Conservation (phyloP, 2,329 filamentous ascomycete species). For the Rutstroemia sp. region DNA sequence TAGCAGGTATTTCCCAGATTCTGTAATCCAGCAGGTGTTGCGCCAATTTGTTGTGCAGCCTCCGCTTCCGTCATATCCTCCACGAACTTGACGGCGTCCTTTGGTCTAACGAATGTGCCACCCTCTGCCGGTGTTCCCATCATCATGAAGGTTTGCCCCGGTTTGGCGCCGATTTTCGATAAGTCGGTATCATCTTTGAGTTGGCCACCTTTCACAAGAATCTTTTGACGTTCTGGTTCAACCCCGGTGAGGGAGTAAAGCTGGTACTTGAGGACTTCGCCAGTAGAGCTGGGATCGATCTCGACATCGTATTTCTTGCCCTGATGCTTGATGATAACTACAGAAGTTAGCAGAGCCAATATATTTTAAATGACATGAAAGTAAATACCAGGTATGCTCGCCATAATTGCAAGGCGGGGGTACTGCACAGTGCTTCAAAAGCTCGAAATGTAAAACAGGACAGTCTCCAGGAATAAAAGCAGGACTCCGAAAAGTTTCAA, state of each 20-base stretch:
- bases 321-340: constrained; percentile 89
- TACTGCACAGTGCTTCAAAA: background rate
- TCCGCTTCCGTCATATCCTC: constrained; percentile 98
- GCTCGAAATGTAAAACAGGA: background rate
- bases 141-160: constrained; percentile 88
- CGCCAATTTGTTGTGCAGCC: constrained; percentile 72
- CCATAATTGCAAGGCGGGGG: constrained; percentile 24
- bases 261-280: constrained; percentile 93
- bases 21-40: constrained; percentile 77
- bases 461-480: background rate
- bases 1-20: constrained; percentile 99
- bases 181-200: constrained; percentile 93
- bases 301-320: constrained; percentile 95
- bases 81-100: constrained; percentile 76
- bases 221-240: constrained; percentile 93
- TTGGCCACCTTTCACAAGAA: constrained; percentile 87
- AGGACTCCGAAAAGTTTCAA: too few species aligned
- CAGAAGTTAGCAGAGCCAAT: constrained; percentile 16
- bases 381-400: constrained; percentile 28
- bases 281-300: constrained; percentile 73
- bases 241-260: constrained; percentile 93
- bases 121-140: constrained; percentile 75
- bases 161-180: constrained; percentile 75
- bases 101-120: constrained; percentile 60
- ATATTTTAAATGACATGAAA: background rate